phyloP scores from a whole-genome alignment of 2,329 filamentous ascomycete genomes.

The Colletotrichum phormii region DNA sequence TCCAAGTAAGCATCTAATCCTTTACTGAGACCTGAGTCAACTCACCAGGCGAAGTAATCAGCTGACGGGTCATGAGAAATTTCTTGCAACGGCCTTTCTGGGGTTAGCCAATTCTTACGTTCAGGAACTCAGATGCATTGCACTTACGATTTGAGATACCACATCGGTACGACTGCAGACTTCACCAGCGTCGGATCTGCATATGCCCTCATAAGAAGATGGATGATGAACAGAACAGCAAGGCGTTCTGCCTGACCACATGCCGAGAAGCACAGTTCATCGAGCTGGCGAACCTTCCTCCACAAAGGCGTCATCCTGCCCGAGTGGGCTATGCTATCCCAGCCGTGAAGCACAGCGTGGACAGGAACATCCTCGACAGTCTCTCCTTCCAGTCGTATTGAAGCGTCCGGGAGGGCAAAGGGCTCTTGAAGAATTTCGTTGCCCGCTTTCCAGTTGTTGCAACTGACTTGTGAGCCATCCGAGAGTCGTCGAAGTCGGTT shows the following conservation, averaged over 20 bases:
- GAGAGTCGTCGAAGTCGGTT: background rate
- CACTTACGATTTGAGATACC: constrained; percentile 28
- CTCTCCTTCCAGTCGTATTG: constrained; percentile 39
- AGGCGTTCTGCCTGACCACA: constrained; percentile 40
- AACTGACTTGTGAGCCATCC: constrained; percentile 13
- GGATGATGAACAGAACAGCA: constrained; percentile 40
- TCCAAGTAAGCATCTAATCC: background rate
- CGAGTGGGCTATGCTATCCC: constrained; percentile 41
- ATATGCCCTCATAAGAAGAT: constrained; percentile 42
- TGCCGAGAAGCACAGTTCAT: constrained; percentile 40
- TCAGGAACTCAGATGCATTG: background rate
- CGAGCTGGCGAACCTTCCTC: constrained; percentile 41
- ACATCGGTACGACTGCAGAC: background rate
- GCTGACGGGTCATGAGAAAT: constrained; percentile 5
- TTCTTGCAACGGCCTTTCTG: background rate
- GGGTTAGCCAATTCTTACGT: background rate
- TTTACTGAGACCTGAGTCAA: no score
- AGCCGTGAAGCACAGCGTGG: constrained; percentile 43
- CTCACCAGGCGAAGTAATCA: constrained; percentile 17
- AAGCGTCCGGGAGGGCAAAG: constrained; percentile 24
- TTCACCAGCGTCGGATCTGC: constrained; percentile 38
- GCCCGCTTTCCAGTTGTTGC: constrained; percentile 43
- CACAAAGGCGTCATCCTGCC: constrained; percentile 43
- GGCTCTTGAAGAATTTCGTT: constrained; percentile 37
- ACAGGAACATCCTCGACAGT: constrained; percentile 42